Conservation (phyloP, 106 monocot species). For the Gastrodia elata region DNA sequence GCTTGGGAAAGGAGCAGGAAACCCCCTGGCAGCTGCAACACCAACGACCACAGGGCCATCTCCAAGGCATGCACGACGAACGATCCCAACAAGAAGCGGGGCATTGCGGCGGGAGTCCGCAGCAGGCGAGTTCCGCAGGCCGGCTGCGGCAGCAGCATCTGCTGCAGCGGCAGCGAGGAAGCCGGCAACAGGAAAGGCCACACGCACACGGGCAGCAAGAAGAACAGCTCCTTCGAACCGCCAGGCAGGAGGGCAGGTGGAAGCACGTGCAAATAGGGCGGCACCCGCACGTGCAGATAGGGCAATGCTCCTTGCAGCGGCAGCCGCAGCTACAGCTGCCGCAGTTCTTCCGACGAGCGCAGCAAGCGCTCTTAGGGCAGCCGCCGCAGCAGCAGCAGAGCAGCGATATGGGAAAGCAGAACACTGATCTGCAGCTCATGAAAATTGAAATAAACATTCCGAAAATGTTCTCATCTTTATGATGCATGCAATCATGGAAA, state of each 20-base stretch:
- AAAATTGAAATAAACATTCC: neutral
- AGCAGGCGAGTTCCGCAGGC: neutral
- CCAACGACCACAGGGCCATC: conserved; percentile 14
- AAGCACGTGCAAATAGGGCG: neutral
- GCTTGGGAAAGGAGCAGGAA: conserved; percentile 18
- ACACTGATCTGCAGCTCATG: conserved; percentile 15
- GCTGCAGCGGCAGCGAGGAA: conserved; percentile 4
- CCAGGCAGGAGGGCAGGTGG: neutral
- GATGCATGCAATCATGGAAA: too few relatives aligned
- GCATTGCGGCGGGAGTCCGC: neutral
- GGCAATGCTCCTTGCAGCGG: neutral
- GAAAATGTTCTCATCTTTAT: neutral
- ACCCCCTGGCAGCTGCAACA: conserved; percentile 8
- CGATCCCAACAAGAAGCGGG: conserved; percentile 8
- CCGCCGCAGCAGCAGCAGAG: conserved; percentile 25
- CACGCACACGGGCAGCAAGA: neutral
- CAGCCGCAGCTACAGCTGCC: conserved; percentile 14
- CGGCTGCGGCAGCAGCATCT: neutral
- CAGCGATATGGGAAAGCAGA: conserved; percentile 17
- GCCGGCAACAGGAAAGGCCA: neutral
- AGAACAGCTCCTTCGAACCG: neutral
- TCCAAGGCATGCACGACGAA: conserved; percentile 7
- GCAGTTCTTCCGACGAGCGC: conserved; percentile 4
- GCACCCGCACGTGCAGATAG: too few relatives aligned
- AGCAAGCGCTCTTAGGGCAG: conserved; percentile 9